A percentile compares a stretch with the other conserved stretches of the same genome.
phyloP scores from a whole-genome alignment of 768 basidiomycete species.

The Paxillus involutus region DNA sequence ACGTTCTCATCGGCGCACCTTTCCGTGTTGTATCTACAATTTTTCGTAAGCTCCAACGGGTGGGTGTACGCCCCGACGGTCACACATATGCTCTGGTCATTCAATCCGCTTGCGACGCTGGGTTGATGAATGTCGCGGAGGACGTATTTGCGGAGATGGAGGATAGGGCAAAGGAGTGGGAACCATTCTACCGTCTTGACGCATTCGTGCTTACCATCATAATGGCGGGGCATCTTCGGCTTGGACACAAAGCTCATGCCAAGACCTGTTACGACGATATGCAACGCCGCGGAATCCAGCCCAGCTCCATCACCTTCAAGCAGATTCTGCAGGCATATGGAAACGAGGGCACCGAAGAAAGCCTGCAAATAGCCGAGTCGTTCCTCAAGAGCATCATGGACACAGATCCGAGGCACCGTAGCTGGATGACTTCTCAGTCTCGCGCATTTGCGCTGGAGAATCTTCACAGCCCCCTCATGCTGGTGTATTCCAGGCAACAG shows the following conservation, averaged over 20 bases:
- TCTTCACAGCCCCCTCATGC: conserved; percentile 63
- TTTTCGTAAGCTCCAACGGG: conserved; percentile 54
- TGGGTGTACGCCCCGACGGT: conserved; percentile 54
- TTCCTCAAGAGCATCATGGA: conserved; percentile 57
- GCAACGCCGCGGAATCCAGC: conserved; percentile 59
- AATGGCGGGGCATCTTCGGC: conserved; percentile 69
- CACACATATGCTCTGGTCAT: conserved; percentile 74
- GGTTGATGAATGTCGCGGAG: conserved; percentile 59
- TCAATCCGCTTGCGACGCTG: conserved; percentile 78
- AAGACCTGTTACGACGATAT: conserved; percentile 73
- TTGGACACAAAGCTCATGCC: conserved; percentile 52
- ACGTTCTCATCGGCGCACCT: conserved; percentile 78
- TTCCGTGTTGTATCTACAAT: conserved; percentile 59
- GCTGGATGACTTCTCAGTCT: conserved; percentile 42
- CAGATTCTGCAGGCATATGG: conserved; percentile 66
- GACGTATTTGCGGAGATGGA: conserved; percentile 74
- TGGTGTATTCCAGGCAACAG: conserved; percentile 44
- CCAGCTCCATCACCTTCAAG: conserved; percentile 66
- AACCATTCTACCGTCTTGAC: conserved; percentile 44
- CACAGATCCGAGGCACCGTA: conserved; percentile 30
- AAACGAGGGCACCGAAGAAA: conserved; percentile 45
- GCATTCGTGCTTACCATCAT: conserved; percentile 70
- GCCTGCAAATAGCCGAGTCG: conserved; percentile 59
- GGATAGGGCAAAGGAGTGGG: conserved; percentile 32
- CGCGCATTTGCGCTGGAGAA: conserved; percentile 47